Evolutionary conservation across 2,329 filamentous ascomycete genomes (phyloP).

Genomic region (Diaporthe nobilis): DNA sequence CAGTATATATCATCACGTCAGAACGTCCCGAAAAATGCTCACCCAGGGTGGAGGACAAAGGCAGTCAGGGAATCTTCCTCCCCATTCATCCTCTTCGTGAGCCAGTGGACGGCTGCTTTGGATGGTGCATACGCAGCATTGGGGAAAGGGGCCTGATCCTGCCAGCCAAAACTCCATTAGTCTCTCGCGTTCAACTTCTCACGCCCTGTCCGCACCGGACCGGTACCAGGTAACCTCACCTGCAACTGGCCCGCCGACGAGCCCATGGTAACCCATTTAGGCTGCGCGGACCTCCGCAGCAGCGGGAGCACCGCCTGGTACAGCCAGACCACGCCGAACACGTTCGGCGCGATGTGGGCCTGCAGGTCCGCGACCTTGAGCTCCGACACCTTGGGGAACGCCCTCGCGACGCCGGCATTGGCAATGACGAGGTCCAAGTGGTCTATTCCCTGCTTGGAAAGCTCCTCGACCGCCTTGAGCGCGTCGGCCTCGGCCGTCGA

Average conservation of each 20-base stretch:
- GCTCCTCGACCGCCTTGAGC: constrained; percentile 49
- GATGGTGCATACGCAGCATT: constrained; percentile 59
- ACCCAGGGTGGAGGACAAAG: constrained; percentile 52
- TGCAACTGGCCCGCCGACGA: constrained; percentile 46
- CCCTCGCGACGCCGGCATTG: constrained; percentile 61
- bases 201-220: not conserved
- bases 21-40: not conserved
- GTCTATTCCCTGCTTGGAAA: constrained; percentile 53
- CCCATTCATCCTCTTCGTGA: constrained; percentile 49
- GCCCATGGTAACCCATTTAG: constrained; percentile 54
- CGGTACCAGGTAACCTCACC: constrained; percentile 34
- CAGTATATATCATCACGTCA: constrained; percentile 12
- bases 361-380: constrained; percentile 54
- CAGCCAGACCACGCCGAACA: constrained; percentile 56
- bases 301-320: constrained; percentile 61
- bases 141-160: constrained; percentile 47
- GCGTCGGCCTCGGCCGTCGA: constrained; percentile 52
- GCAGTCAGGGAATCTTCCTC: constrained; percentile 53
- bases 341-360: constrained; percentile 59
- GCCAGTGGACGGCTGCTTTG: constrained; percentile 56
- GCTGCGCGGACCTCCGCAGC: constrained; percentile 50
- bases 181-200: accelerated
- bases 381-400: constrained; percentile 50
- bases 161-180: not conserved
- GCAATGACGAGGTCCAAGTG: constrained; percentile 66